Evolutionary conservation across 2,329 filamentous ascomycete species (phyloP), one percentile per base, ranked within the genome.

Genomic region (Verticillium albo-atrum): DNA sequence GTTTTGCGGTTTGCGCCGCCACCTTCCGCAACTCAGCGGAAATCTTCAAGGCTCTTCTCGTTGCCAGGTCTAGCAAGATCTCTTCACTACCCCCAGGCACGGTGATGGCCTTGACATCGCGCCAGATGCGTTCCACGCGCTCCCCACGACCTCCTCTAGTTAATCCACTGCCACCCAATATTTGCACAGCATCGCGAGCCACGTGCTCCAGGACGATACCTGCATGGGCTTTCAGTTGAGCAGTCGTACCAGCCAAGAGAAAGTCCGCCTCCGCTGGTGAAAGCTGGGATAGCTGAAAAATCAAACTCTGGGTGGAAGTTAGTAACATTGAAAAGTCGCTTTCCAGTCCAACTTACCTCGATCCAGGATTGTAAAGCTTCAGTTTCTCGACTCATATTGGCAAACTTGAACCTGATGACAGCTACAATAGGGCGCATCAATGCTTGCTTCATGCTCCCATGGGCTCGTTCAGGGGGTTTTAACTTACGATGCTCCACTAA

Each of bases 211-310:
- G 47, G 5, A 63, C 60, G 25, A 63, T 62, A 2, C 60, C 64
- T 26, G 62, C 58, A 15, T 64, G 58, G 2, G 63, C 64, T 47
- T 65, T 65, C 50, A 65, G 59, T 51, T 61, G 58, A 12, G 63
- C 63, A 1, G 60, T 65, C 4, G 60, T 60, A 1, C 63, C 64
- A 4, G 60, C 61, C 7, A 68, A 68, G 64, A 70, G 67, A 70
- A 52, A 75, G 65, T 53, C 61, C 20, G 58, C 60, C 47, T 64
- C 63, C 3, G 57, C 26, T 5, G 58, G 51, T 20, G 61, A 54
- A 3, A 62, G 26, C n/a, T 58, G 30, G 9, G 56, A 57, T 34
- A 81, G 76, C 34, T 82, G 73, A 51, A 81, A 79, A 12, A 81
- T 81, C 3, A 85, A 20, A 26, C 59, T 63, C 59, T 61, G 60